A percentile compares a stretch with the other conserved stretches of the same genome.
Evolutionary conservation across 345 rosid species (phyloP).

Genomic region (Camelina laxa): DNA sequence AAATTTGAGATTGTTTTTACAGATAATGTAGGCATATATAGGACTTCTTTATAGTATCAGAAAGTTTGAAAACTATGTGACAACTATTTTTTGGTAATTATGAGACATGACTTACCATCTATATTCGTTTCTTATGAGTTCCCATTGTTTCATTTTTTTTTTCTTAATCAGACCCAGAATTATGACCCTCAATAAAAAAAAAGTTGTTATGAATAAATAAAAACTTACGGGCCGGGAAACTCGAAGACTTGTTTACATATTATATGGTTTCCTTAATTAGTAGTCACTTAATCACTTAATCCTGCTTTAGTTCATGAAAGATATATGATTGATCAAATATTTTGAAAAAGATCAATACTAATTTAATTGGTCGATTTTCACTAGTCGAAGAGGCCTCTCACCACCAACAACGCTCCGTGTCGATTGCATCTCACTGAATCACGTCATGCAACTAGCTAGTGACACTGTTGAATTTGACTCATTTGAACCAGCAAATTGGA

Average conservation of each 20-base stretch:
- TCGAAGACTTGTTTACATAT: background rate
- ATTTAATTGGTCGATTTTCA: background rate
- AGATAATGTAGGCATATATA: conserved; percentile 11
- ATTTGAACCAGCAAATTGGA: background rate
- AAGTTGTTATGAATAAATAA: background rate
- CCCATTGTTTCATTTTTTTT: conserved; percentile 3
- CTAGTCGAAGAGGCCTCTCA: background rate
- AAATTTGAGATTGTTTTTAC: conserved; percentile 4
- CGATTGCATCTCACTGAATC: background rate
- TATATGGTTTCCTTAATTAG: background rate
- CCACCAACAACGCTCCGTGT: background rate
- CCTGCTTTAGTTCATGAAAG: no score
- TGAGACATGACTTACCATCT: conserved; percentile 27
- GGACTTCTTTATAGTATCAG: conserved; percentile 1
- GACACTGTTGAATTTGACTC: background rate
- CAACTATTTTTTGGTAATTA: background rate
- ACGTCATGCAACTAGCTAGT: background rate
- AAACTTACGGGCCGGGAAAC: background rate
- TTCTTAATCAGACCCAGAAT: background rate
- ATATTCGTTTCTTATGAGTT: background rate
- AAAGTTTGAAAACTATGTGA: conserved; percentile 27
- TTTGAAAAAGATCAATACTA: background rate
- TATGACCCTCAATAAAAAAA: background rate
- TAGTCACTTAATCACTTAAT: background rate
- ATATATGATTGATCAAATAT: no score